Evolutionary conservation across 2,329 filamentous ascomycete species (phyloP).

Genomic region (Hymenoscyphus scutula): DNA sequence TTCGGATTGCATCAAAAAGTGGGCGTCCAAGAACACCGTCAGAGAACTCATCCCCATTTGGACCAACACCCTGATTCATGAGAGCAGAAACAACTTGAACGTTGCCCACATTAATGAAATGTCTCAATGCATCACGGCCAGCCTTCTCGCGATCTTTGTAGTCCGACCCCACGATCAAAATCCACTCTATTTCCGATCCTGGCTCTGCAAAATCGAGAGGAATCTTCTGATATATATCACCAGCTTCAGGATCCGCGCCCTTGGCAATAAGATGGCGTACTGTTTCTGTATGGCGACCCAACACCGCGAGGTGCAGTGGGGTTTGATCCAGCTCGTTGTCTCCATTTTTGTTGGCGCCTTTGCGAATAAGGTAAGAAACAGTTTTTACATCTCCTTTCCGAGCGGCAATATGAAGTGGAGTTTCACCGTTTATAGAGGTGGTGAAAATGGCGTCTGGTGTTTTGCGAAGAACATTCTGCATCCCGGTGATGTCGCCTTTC

Average conservation of each 20-base stretch:
- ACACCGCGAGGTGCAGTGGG: slow-evolving; percentile 9
- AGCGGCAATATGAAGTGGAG: no score
- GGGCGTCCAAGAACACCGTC: not conserved
- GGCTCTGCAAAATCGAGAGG: not conserved
- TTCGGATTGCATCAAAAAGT: not conserved
- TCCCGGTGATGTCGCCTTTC: no score
- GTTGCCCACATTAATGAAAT: not conserved
- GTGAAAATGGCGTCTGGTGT: no score
- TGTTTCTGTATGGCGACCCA: not conserved
- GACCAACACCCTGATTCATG: not conserved
- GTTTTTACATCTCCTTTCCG: no score
- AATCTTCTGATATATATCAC: not conserved
- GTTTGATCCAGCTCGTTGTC: slow-evolving; percentile 9
- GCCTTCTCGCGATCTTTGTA: not conserved
- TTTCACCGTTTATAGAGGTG: no score
- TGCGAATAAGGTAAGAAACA: not conserved
- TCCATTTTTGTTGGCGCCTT: slow-evolving; percentile 11
- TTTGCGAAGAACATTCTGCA: no score
- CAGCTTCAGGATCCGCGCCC: not conserved
- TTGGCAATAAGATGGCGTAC: slow-evolving; percentile 3
- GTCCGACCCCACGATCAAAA: not conserved
- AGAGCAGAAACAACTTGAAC: not conserved
- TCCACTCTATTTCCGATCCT: slow-evolving; percentile 3
- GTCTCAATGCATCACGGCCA: not conserved
- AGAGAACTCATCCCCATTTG: not conserved